phyloP scores from a whole-genome alignment of 768 basidiomycete species.

The Coprinopsis cinerea region DNA sequence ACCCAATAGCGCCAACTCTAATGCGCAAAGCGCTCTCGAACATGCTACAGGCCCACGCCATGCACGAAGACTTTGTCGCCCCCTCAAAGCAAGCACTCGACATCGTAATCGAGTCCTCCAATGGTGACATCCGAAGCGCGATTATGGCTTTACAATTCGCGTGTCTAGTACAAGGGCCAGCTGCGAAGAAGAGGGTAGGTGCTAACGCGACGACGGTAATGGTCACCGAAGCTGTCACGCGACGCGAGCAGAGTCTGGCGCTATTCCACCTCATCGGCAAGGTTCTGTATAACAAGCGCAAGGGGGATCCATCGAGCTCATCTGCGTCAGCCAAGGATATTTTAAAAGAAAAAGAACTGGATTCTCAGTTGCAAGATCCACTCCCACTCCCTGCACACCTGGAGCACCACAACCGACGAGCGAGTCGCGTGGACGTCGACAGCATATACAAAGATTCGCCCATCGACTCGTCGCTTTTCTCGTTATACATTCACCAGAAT shows the following conservation, averaged over 20 bases:
- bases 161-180: conserved; percentile 40
- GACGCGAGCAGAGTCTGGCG: conserved; percentile 79
- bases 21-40: conserved; percentile 72
- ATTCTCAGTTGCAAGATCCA: conserved; percentile 48
- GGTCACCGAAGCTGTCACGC: conserved; percentile 68
- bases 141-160: conserved; percentile 92
- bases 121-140: conserved; percentile 91
- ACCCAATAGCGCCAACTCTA: conserved; percentile 85
- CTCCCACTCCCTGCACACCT: conserved; percentile 56
- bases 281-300: conserved; percentile 92
- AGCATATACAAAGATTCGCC: conserved; percentile 77
- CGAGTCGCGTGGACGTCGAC: conserved; percentile 74
- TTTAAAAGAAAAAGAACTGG: conserved; percentile 52
- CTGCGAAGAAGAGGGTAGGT: conserved; percentile 21
- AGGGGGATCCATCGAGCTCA: conserved; percentile 58
- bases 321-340: conserved; percentile 59
- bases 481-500: conserved; percentile 91
- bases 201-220: conserved; percentile 22
- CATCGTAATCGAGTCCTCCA: conserved; percentile 68
- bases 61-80: conserved; percentile 17
- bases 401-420: conserved; percentile 49
- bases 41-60: conserved; percentile 40
- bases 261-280: conserved; percentile 93
- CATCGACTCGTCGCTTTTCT: conserved; percentile 85
- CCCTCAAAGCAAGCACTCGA: conserved; percentile 69